These are phyloP conservation scores for Stemphylium beticola DNA, from an alignment of 2,329 filamentous ascomycete genomes.

Conservation along the genomic window DNA sequence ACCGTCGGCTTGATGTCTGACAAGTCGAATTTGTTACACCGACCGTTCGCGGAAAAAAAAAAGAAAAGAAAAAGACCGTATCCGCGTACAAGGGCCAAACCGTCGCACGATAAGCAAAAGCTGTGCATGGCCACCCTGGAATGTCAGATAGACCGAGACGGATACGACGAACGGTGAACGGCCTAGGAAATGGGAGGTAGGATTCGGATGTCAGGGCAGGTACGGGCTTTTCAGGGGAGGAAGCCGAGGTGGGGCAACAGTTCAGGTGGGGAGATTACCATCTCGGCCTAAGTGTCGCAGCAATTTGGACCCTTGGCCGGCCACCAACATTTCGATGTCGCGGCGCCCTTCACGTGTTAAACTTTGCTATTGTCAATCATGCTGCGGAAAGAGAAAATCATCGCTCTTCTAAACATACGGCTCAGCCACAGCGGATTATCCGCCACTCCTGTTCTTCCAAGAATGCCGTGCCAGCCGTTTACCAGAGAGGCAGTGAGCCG, in stretches of 20 bases:
- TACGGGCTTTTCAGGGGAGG: background rate
- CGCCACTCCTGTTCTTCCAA: background rate
- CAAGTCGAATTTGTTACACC: background rate
- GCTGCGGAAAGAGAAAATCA: no score
- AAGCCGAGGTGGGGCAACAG: background rate
- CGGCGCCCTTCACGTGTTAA: no score
- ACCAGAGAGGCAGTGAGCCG: constrained; percentile 2
- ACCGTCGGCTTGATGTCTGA: background rate
- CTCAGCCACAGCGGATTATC: background rate
- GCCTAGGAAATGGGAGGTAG: no score
- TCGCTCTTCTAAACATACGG: no score
- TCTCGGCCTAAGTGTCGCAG: background rate
- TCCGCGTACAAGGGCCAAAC: no score
- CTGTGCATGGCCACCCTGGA: background rate
- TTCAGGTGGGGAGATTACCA: constrained; percentile 8
- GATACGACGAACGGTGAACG: no score
- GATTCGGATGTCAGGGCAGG: no score
- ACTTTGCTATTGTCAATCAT: no score
- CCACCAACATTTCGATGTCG: background rate
- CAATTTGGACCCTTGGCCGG: constrained; percentile 7
- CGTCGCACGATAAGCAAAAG: no score
- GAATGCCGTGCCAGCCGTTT: constrained; percentile 6
- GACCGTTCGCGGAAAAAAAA: background rate
- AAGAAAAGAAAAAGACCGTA: background rate
- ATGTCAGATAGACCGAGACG: background rate